Conservation (phyloP, 768 basidiomycete genomes). For the Russula lepida region DNA sequence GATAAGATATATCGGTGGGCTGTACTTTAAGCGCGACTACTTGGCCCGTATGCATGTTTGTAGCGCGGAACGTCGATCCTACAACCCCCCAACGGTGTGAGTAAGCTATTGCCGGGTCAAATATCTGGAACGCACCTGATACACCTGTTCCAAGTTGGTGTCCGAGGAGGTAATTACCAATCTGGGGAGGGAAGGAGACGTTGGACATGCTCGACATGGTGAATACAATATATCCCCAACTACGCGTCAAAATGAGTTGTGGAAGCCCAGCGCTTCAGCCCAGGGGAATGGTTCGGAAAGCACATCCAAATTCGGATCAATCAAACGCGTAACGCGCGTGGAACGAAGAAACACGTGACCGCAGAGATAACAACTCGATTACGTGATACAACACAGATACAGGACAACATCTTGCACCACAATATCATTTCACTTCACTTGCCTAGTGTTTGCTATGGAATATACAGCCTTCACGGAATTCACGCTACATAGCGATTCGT, state of each 20-base stretch:
- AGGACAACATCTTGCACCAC: too few species aligned
- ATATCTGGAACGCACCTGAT: conserved; percentile 41
- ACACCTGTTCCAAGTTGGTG: conserved; percentile 62
- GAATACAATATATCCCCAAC: not conserved
- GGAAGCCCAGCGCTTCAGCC: not conserved
- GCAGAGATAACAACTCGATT: not conserved
- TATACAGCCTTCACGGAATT: not conserved
- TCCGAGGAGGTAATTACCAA: conserved; percentile 56
- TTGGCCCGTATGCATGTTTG: conserved; percentile 46
- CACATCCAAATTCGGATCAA: not conserved
- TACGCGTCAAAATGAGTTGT: not conserved
- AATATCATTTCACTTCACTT: too few species aligned
- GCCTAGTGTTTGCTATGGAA: too few species aligned
- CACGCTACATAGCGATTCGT: conserved; percentile 36
- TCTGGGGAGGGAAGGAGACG: conserved; percentile 26
- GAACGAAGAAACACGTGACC: not conserved
- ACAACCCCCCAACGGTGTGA: not conserved
- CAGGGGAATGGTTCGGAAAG: not conserved
- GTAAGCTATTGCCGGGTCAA: not conserved
- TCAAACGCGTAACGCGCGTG: not conserved
- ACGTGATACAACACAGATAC: too few species aligned
- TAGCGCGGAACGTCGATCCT: conserved; percentile 67
- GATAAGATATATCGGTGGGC: conserved; percentile 59
- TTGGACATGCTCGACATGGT: conserved; percentile 8
- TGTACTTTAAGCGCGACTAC: conserved; percentile 72